Evolutionary conservation across 331 rosid species (phyloP).

Genomic region (Quercus tomentella): DNA sequence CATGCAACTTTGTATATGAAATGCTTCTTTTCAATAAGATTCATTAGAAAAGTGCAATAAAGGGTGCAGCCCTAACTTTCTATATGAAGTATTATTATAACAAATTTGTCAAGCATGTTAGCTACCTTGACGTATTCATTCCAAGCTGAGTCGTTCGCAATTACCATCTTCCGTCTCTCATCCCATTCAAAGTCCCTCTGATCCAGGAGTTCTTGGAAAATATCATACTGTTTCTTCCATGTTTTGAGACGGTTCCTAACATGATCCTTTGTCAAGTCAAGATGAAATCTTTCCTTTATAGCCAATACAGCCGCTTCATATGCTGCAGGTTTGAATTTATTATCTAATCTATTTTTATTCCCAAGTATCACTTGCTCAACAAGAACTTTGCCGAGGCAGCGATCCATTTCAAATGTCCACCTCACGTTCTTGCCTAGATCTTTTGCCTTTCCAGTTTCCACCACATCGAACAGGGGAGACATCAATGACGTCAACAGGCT

Average conservation of each 20-base stretch:
- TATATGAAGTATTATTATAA: neutral
- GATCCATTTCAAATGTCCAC: constrained; percentile 61
- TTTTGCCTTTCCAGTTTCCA: constrained; percentile 20
- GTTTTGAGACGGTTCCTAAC: constrained; percentile 46
- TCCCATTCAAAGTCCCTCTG: constrained; percentile 54
- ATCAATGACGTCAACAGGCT: constrained; percentile 14
- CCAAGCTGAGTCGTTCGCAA: constrained; percentile 45
- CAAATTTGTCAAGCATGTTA: neutral
- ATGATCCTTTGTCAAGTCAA: constrained; percentile 43
- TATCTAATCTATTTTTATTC: constrained; percentile 33
- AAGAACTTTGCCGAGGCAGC: constrained; percentile 38
- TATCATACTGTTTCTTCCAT: constrained; percentile 42
- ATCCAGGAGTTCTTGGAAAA: constrained; percentile 31
- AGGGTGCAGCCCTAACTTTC: neutral
- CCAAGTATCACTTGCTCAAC: constrained; percentile 46
- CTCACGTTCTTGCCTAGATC: constrained; percentile 33
- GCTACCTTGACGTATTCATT: constrained; percentile 48
- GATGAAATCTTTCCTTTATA: constrained; percentile 37
- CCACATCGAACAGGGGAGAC: constrained; percentile 28
- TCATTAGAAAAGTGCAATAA: no score
- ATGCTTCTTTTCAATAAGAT: no score
- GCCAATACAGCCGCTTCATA: constrained; percentile 43
- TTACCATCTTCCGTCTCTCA: constrained; percentile 38
- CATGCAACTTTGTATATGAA: neutral
- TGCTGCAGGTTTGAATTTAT: constrained; percentile 41